phyloP scores from a whole-genome alignment of 2,329 filamentous ascomycete genomes.

The Fusarium napiforme region DNA sequence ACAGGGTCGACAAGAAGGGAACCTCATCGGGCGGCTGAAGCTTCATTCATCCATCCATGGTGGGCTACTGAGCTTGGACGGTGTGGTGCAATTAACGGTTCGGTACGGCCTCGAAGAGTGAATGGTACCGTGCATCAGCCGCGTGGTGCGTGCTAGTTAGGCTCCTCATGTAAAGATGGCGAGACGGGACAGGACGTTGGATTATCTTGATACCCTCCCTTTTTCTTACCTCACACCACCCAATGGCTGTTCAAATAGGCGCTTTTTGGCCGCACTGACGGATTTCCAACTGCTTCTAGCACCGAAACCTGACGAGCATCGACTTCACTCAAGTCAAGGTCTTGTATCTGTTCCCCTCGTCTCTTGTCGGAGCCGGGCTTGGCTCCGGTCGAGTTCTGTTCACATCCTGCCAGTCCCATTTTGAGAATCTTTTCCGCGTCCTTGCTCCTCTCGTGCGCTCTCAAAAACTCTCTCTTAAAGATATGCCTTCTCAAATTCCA shows the following conservation, averaged over 20 bases:
- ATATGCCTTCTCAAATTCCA: slow-evolving; percentile 37
- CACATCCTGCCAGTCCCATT: slow-evolving; percentile 45
- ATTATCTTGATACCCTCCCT: slow-evolving; percentile 41
- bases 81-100: slow-evolving; percentile 27
- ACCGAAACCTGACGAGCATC: slow-evolving; percentile 33
- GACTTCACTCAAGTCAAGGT: slow-evolving; percentile 32
- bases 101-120: slow-evolving; percentile 17
- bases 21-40: slow-evolving; percentile 7
- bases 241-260: slow-evolving; percentile 18
- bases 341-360: slow-evolving; percentile 43
- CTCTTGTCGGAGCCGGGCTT: slow-evolving; percentile 46
- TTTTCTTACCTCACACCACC: slow-evolving; percentile 34
- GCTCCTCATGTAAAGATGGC: slow-evolving; percentile 29
- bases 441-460: slow-evolving; percentile 39
- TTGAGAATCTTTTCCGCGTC: slow-evolving; percentile 45
- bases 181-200: slow-evolving; percentile 30
- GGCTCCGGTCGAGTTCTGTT: slow-evolving; percentile 46
- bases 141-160: slow-evolving; percentile 30
- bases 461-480: slow-evolving; percentile 42
- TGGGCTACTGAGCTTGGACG: slow-evolving; percentile 23
- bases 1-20: slow-evolving; percentile 22
- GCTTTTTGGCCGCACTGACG: slow-evolving; percentile 29
- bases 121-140: slow-evolving; percentile 28
- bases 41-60: slow-evolving; percentile 4
- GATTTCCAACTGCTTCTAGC: slow-evolving; percentile 38